Base-by-base conservation (phyloP, 345 rosid species). In the Populus nigra region DNA sequence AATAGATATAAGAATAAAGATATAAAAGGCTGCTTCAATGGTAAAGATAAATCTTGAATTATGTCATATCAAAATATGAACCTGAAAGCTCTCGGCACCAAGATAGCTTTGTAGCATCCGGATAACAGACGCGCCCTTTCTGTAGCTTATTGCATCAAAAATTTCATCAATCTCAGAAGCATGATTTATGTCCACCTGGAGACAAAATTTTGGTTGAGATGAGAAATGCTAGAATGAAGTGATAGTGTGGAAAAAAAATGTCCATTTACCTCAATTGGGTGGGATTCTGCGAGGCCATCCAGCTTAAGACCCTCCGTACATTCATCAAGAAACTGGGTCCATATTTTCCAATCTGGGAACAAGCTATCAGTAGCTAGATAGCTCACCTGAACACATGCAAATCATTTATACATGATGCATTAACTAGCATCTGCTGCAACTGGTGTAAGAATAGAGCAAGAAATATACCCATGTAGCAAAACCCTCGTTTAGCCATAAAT, bases 271-370 rank as follows among this genome's bases (percentile, higher is more conserved):
- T 96, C 99, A 73, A 96, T 96, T 7, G 99, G 99, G 88, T 96
- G 99, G 55, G 99, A 96, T 86, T 90, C 99, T 47, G 86, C 93
- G 78, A 96, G 98, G 77, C 97, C 94, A 82, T 96, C 99, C 68
- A 96, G 85, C 86, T 90, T 91, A 71, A 96, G 93, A 78, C 98
- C 98, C 65, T 80, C 89, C 31, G 94, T 93, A 78, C 83, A 86
- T 88, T 93, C 96, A 69, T 89, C 93, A 82, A 96, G 89, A 90
- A 96, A 96, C 88, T 96, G 99, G 76, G 97, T 96, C 98, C 99
- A 96, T 74, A 92, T 88, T 80, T 93, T 93, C 99, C 98, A 96
- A 79, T 93, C 94, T 36, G 99, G 98, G 84, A 96, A 93, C 85
- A 96, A 84, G 85, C 86, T 80, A 88, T 96, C 99, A 75, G 89